These are phyloP conservation scores for Tricholoma furcatifolium DNA, from an alignment of 768 basidiomycete species.

Conservation along the genomic window DNA sequence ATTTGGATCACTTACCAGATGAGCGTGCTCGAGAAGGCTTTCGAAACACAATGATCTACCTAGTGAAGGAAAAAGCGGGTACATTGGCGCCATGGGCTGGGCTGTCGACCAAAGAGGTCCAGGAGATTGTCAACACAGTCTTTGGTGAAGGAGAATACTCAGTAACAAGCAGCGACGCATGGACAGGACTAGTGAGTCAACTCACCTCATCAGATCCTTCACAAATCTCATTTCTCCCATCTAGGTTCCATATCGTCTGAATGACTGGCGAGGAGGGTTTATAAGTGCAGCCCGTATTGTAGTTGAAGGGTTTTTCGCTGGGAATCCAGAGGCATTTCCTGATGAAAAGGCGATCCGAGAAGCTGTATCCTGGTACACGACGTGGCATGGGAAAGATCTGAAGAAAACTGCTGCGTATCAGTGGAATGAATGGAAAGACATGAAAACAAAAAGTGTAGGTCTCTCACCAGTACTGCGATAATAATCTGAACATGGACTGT, in stretches of 20 bases:
- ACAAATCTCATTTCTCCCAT: not conserved
- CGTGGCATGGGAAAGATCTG: not conserved
- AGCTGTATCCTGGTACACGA: not conserved
- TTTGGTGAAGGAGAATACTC: not conserved
- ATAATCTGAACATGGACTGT: too few relatives aligned
- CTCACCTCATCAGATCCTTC: not conserved
- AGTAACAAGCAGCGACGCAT: not conserved
- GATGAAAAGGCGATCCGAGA: not conserved
- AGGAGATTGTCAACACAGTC: too few relatives aligned
- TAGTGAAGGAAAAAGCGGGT: not conserved
- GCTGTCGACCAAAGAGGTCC: too few relatives aligned
- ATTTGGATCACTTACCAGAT: not conserved
- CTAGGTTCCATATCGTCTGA: constrained; percentile 1
- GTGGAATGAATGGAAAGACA: not conserved
- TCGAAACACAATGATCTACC: not conserved
- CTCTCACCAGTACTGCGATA: too few relatives aligned
- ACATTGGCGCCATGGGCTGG: not conserved
- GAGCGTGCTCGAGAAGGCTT: not conserved
- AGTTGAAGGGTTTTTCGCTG: not conserved
- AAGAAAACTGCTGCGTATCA: too few relatives aligned
- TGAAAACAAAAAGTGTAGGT: too few relatives aligned
- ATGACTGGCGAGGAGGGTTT: not conserved
- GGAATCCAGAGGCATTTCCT: not conserved
- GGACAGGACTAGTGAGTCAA: constrained; percentile 1
- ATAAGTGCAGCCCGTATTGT: not conserved